Evolutionary conservation across 139 green algal genomes (phyloP).

Genomic region (Picochlorum sp.): DNA sequence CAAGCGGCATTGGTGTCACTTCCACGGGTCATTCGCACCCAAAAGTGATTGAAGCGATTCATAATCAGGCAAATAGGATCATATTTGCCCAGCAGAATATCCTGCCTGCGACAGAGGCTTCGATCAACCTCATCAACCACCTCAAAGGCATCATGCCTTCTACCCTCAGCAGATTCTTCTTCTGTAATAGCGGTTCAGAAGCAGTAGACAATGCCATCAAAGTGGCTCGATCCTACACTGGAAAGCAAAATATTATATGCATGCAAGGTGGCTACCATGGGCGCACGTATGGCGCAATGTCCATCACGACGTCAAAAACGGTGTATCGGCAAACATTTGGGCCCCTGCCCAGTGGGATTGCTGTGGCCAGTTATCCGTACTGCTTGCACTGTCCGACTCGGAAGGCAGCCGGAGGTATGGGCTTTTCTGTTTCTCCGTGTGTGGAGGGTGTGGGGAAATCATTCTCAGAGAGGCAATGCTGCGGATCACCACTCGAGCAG

Average conservation of each 20-base stretch:
- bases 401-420: conserved; percentile 30
- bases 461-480: conserved; percentile 49
- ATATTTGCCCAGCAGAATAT: conserved; percentile 81
- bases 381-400: conserved; percentile 73
- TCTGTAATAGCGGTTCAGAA: conserved; percentile 65
- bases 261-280: conserved; percentile 79
- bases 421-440: conserved; percentile 4
- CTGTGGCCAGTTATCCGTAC: conserved; percentile 68
- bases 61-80: conserved; percentile 50
- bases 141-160: conserved; percentile 45
- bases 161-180: conserved; percentile 45
- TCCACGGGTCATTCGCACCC: conserved; percentile 80
- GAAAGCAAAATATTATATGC: conserved; percentile 61
- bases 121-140: conserved; percentile 43
- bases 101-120: conserved; percentile 30
- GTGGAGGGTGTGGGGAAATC: conserved; percentile 10
- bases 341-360: conserved; percentile 54
- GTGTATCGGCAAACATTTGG: conserved; percentile 64
- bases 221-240: conserved; percentile 62
- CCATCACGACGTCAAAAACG: conserved; percentile 68
- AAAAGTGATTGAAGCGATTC: conserved; percentile 62
- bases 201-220: conserved; percentile 82
- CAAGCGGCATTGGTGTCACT: conserved; percentile 61
- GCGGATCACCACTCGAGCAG: conserved; percentile 41
- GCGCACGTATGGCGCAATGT: conserved; percentile 69